These are phyloP conservation scores for Lithospermum erythrorhizon DNA, from an alignment of 257 asterid species.

Conservation along the genomic window DNA sequence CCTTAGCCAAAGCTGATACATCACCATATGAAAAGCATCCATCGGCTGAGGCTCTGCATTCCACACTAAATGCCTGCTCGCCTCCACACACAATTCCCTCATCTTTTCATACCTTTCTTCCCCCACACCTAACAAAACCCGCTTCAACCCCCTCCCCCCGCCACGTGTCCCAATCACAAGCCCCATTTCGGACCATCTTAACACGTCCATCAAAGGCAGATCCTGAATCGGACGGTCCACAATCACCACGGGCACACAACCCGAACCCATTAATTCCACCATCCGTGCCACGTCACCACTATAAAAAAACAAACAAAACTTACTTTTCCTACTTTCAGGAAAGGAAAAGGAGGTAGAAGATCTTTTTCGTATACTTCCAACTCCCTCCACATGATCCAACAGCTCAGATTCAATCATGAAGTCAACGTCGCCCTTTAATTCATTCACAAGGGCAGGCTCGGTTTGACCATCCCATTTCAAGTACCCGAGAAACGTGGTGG, in stretches of 20 bases:
- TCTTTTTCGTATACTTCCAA: no score
- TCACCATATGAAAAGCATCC: constrained; percentile 80
- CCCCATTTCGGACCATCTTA: constrained; percentile 61
- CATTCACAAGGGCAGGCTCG: constrained; percentile 35
- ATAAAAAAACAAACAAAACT: constrained; percentile 57
- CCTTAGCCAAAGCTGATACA: constrained; percentile 85
- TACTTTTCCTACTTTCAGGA: no score
- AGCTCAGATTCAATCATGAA: constrained; percentile 36
- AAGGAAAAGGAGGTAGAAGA: no score
- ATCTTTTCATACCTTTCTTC: constrained; percentile 40
- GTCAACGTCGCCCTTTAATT: constrained; percentile 33
- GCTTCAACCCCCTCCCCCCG: constrained; percentile 44
- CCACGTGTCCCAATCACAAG: constrained; percentile 41
- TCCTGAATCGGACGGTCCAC: constrained; percentile 85
- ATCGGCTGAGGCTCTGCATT: constrained; percentile 49
- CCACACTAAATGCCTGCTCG: constrained; percentile 76
- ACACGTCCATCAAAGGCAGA: constrained; percentile 64
- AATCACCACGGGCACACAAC: constrained; percentile 80
- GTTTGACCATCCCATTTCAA: constrained; percentile 44
- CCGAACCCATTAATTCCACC: constrained; percentile 53
- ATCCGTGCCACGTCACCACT: constrained; percentile 35
- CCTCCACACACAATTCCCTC: constrained; percentile 44
- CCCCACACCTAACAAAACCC: constrained; percentile 33
- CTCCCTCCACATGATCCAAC: constrained; percentile 14
- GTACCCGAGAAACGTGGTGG: constrained; percentile 32